Percentiles rank a stretch among this genome's conserved stretches.
These are phyloP conservation scores for Hyaloscypha variabilis DNA, from an alignment of 495 filamentous ascomycete genomes.

Conservation along the genomic window DNA sequence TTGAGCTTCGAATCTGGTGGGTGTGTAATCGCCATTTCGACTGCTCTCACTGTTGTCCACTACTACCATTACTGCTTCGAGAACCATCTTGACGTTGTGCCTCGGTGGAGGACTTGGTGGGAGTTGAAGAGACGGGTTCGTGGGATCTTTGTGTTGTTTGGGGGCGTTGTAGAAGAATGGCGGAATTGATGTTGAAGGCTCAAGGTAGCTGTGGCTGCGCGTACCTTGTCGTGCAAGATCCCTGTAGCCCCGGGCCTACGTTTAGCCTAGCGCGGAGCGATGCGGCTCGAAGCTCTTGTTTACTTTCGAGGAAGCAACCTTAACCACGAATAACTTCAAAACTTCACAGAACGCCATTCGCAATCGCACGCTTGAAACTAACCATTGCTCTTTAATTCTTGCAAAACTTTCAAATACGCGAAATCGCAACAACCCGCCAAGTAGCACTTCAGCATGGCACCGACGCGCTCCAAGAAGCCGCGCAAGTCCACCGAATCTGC, in stretches of 20 bases:
- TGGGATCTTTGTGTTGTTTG: not conserved
- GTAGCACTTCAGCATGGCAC: conserved; percentile 25
- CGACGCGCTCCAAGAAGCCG: conserved; percentile 40
- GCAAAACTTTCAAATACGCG: conserved; percentile 1
- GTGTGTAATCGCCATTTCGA: conserved; percentile 94
- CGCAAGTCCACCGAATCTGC: conserved; percentile 54
- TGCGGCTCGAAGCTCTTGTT: conserved; percentile 30
- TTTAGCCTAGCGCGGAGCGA: conserved; percentile 21
- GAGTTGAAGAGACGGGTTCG: conserved; percentile 2
- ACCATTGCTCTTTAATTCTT: conserved; percentile 6
- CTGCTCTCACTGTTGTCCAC: conserved; percentile 99
- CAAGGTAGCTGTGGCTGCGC: conserved; percentile 30
- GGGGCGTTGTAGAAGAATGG: conserved; percentile 10
- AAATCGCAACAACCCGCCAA: not conserved
- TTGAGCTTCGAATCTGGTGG: conserved; percentile 94
- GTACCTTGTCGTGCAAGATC: conserved; percentile 21
- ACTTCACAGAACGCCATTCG: not conserved
- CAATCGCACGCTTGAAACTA: not conserved
- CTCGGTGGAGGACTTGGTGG: conserved; percentile 24
- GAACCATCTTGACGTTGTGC: conserved; percentile 48
- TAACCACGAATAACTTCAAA: conserved; percentile 8
- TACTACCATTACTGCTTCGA: conserved; percentile 68
- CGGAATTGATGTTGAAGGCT: conserved; percentile 8
- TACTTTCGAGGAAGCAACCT: conserved; percentile 21
- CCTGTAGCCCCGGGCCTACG: conserved; percentile 27